Base-by-base conservation (phyloP, 495 filamentous ascomycete species). In the Hyaloscypha finlandica region DNA sequence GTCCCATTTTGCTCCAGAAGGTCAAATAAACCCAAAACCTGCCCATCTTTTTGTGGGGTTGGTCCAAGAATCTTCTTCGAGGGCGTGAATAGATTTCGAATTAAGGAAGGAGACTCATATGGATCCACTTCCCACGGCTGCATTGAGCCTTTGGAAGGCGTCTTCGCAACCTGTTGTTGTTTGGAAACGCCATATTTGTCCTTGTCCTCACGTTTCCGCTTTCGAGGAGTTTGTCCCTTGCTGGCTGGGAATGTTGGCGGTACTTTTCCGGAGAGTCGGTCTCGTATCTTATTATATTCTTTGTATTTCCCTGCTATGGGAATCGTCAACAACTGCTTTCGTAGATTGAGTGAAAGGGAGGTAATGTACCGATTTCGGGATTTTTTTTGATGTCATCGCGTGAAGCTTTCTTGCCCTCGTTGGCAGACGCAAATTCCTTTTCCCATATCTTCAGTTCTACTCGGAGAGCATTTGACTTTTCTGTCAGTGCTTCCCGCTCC, bases 21-120 rank as follows among this genome's bases (percentile, higher is more conserved):
- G 74, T 99, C 95, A 72, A 98, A 99, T n/a, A 99, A 77, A 4
- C 95, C 94, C 0, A 99, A 80, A 1, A 95, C 86, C 48, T 85
- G 87, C 14, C 95, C 95, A 76, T 97, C 91, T 66, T 90, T 90
- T 70, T 97, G 94, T 2, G 95, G 95, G 2, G 95, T 98, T 2
- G 94, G 94, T 8, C 93, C 93, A 68, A 97, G 79, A 45, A 81
- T 78, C 32, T 79, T 80, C 62, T 68, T 71, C 4, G 37, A 63
- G 1, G 88, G 89, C 65, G 86, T 89, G 77, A 88, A 88, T 25
- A 89, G 79, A 58, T 83, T 84, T 8, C 86, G 80, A 11, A 85
- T 72, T 2, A 81, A 72, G 0, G 88, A 85, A 1, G 86, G 86
- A 0, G 89, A 89, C 45, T 84, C 81, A 70, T 86, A 86, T 12